A percentile compares a stretch with the other conserved stretches of the same genome.
Evolutionary conservation across 371 early-diverging fungal species (phyloP).

Genomic region (Circinella umbellata): DNA sequence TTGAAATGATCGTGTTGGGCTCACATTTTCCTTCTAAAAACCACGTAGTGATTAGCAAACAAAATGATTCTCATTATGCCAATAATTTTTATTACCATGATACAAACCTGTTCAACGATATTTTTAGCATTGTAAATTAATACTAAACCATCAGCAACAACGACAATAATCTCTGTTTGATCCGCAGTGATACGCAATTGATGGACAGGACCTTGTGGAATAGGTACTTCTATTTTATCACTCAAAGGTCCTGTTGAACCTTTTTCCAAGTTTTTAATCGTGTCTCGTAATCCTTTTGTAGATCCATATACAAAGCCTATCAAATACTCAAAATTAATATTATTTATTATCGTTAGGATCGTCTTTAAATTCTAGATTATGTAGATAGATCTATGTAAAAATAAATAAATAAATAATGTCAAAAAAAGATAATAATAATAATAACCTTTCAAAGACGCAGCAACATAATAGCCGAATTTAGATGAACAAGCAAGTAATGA

Average conservation of each 20-base stretch:
- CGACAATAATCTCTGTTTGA: constrained; percentile 34
- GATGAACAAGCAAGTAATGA: constrained; percentile 44
- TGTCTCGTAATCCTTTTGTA: constrained; percentile 32
- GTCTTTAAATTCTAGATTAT: too few species aligned
- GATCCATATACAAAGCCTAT: constrained; percentile 44
- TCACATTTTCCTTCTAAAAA: constrained; percentile 26
- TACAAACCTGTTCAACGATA: constrained; percentile 24
- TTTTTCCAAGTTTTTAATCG: constrained; percentile 32
- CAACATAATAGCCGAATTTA: constrained; percentile 44
- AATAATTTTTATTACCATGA: background rate
- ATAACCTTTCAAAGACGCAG: constrained; percentile 39
- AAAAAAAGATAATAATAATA: background rate
- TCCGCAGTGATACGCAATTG: constrained; percentile 41
- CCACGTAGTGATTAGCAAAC: background rate
- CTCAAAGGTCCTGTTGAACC: constrained; percentile 22
- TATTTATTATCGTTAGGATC: background rate
- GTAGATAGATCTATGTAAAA: background rate
- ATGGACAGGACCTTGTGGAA: constrained; percentile 32
- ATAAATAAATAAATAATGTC: background rate
- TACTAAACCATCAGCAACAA: constrained; percentile 25
- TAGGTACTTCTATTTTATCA: constrained; percentile 17
- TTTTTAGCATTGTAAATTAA: constrained; percentile 35
- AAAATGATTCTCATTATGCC: background rate
- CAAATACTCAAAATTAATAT: background rate
- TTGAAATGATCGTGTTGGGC: constrained; percentile 22